phyloP scores from a whole-genome alignment of 352 stramenopile genomes.

The Saprolegnia parasitica region DNA sequence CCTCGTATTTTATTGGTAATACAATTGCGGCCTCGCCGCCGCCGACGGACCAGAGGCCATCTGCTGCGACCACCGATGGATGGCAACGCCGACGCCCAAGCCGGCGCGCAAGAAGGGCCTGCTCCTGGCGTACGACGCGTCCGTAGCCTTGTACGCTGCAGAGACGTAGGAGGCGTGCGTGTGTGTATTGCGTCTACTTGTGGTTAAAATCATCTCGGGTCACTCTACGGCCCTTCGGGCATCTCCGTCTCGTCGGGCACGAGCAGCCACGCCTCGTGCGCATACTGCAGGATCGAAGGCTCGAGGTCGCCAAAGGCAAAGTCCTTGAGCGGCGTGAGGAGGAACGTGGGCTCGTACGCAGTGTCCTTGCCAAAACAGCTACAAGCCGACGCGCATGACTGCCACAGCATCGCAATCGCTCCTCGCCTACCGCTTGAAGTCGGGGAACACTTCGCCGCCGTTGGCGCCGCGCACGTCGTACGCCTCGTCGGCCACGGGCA shows the following conservation, averaged over 20 bases:
- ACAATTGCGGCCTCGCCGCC: no score
- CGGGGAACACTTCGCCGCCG: slow-evolving; percentile 57
- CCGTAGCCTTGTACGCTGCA: no score
- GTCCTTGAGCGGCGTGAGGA: slow-evolving; percentile 55
- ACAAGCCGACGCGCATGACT: not conserved
- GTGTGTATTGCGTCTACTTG: no score
- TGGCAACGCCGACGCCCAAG: no score
- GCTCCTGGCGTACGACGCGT: no score
- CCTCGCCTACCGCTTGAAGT: slow-evolving; percentile 48
- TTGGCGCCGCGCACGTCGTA: slow-evolving; percentile 61
- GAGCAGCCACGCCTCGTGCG: slow-evolving; percentile 34
- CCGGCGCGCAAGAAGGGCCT: no score
- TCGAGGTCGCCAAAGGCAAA: slow-evolving; percentile 65
- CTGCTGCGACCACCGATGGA: no score
- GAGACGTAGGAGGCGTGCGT: no score
- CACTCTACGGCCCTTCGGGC: not conserved
- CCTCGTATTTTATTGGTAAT: no score
- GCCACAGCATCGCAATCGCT: not conserved
- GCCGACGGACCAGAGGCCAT: no score
- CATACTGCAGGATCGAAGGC: slow-evolving; percentile 44
- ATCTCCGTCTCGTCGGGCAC: slow-evolving; percentile 7
- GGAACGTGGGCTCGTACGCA: slow-evolving; percentile 62
- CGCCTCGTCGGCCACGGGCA: slow-evolving; percentile 23
- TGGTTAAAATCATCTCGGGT: not conserved
- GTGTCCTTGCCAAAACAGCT: slow-evolving; percentile 63